Evolutionary conservation across 129 eudicot species (phyloP), one percentile per base, ranked within the genome.

Genomic region (Chrysanthemum seticuspe): DNA sequence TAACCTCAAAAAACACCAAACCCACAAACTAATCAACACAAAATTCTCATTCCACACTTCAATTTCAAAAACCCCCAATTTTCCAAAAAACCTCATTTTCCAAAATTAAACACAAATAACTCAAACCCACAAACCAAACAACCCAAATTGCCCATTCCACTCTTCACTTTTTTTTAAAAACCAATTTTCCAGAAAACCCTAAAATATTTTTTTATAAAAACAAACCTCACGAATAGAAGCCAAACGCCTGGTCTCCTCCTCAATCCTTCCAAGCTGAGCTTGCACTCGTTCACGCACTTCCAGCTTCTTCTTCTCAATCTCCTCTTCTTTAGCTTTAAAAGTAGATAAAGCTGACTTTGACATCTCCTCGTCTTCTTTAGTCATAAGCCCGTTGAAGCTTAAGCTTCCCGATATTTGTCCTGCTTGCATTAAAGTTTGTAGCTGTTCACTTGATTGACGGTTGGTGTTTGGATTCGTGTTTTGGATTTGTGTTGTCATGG

Each of bases 281-380:
- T 87, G 97, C 71, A 94, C 98, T 50, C 86, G 64, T 61, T 94
- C 98, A 40, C 81, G 81, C 15, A 94, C 97, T 61, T 90, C 98
- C 78, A 90, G 40, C 61, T 94, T 94, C 85, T 82, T 94, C 89
- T 83, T 90, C 85, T 94, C 98, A 74, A 94, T 94, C 73, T 94
- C 98, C 55, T 94, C 98, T 61, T 94, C 98, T 58, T 94, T 94
- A 1, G 98, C 98, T 64, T 85, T 90, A 53, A 94, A 94, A 47
- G 92, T 90, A 0, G 96, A 87, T 4, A 94, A 87, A 0, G 97
- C 98, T 53, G 98, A 90, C 47, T 81, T 88, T 0, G 98, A 86
- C 88, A 90, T 83, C 81, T 94, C 98, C 15, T 94, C 98, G 0
- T 94, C 98, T 49, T 88, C 96, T 58, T 85, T 87, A 3, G 78